Evolutionary conservation across 768 basidiomycete species (phyloP), one percentile per base, ranked within the genome.

Genomic region (Podaxis sp.): DNA sequence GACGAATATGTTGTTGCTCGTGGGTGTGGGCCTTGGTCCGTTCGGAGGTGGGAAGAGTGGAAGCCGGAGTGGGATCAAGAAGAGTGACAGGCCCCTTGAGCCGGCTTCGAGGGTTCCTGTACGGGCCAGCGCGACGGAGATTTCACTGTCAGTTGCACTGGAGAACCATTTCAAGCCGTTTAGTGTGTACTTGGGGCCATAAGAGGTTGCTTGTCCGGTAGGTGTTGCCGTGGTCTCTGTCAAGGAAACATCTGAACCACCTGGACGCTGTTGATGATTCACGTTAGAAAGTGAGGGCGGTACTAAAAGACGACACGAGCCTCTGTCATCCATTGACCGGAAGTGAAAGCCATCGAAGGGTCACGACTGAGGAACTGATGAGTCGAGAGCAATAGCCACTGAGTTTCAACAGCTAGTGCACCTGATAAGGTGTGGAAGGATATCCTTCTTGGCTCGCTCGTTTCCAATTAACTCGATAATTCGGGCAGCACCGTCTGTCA

Each of bases 271-370:
- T 27, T 38, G 40, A 46, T 18, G 14, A 73, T 74, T 76, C 77
- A 77, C 59, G 54, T 54, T 16, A 48, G 0, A n/a, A 68, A 68
- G 75, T 62, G 64, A 73, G 77, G 35, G 75, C 13, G 69, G 6
- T 72, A 70, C 36, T 72, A 68, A 0, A 37, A 63, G 14, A 5
- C 62, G 61, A 4, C 32, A 62, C 70, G 3, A 61, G 81, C 88
- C 74, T 91, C 89, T 2, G 90, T 91, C 90, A 90, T 90, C 89
- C 89, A 92, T 71, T 92, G 90, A 0, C 90, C 90, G 9, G 89
- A 82, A 4, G 86, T 89, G 62, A 85, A 91, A 0, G 88, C 86
- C 32, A 70, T 59, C 1, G 74, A 66, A 7, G 88, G 83, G 67
- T 91, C 81, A 4, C 85, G 87, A 67, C 89, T 89, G 61, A 3